Conservation (phyloP, 2,329 filamentous ascomycete genomes). For the Colletotrichum sp. region DNA sequence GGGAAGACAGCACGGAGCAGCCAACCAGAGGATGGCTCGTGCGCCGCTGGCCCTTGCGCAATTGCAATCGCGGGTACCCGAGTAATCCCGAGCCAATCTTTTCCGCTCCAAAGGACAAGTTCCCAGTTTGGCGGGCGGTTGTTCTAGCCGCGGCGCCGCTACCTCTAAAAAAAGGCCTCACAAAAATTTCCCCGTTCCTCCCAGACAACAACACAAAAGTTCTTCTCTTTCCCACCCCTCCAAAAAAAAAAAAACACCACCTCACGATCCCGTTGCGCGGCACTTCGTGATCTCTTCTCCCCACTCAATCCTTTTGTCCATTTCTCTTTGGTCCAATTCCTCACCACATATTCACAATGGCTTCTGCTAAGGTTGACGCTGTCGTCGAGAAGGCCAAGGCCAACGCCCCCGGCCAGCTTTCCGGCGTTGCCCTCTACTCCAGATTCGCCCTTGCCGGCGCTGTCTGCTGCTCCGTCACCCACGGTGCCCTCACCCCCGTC, state of each 20-base stretch:
- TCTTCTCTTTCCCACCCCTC: background rate
- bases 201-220: conserved; percentile 5
- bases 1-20: background rate
- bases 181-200: conserved; percentile 14
- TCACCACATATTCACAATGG: conserved; percentile 43
- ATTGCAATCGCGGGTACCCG: conserved; percentile 17
- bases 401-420: conserved; percentile 46
- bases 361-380: conserved; percentile 50
- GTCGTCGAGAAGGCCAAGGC: conserved; percentile 47
- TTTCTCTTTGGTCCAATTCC: conserved; percentile 24
- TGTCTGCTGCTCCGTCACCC: conserved; percentile 97
- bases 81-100: conserved; percentile 25
- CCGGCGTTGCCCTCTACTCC: conserved; percentile 79
- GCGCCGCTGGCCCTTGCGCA: background rate
- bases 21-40: background rate
- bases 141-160: conserved; percentile 12
- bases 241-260: background rate
- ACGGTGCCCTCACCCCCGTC: conserved; percentile 95
- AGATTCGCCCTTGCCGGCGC: conserved; percentile 97
- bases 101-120: conserved; percentile 19
- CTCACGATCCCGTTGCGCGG: conserved; percentile 21
- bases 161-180: conserved; percentile 24
- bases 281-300: conserved; percentile 28
- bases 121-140: background rate
- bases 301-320: conserved; percentile 37